Evolutionary conservation across 805 yeast species (phyloP), one percentile per base, ranked within the genome.

Genomic region (Starmerella scarabaei): DNA sequence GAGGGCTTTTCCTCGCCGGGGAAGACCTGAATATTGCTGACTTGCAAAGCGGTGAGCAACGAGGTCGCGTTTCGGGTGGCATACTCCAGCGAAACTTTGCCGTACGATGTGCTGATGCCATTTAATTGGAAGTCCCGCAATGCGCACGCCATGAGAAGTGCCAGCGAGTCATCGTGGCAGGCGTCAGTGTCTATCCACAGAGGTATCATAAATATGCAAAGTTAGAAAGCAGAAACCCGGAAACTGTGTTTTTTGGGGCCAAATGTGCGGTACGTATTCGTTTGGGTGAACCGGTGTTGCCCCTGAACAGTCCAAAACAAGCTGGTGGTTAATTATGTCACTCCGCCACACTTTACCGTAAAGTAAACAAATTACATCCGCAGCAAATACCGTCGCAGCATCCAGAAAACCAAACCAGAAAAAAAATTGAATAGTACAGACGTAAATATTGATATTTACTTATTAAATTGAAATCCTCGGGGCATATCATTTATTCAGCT

Each of bases 181-280:
- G 94, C 93, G 54, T 84, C 94, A 58, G 94, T 84, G 59, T 84
- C 94, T 11, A 84, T 58, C 94, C 94, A 84, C 4, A 84, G 53
- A 0, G 93, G 93, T 17, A 75, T 70, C 52, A 51, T 47, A 20
- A 15, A 7, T 12, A 7, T 23, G 11, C 9, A 7, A 11, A 23
- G 26, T 23, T 23, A 23, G 11, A n/a, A n/a, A n/a, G n/a, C n/a
- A n/a, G n/a, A n/a, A n/a, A n/a, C n/a, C n/a, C n/a, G n/a, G n/a
- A n/a, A n/a, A n/a, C n/a, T n/a, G n/a, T n/a, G n/a, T n/a, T n/a
- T n/a, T n/a, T n/a, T n/a, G n/a, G n/a, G n/a, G n/a, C n/a, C n/a
- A n/a, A n/a, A n/a, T n/a, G n/a, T n/a, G n/a, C n/a, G n/a, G n/a
- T n/a, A n/a, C n/a, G n/a, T n/a, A n/a, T n/a, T n/a, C n/a, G n/a